Base-by-base conservation (phyloP, 2,329 filamentous ascomycete species). In the Talaromyces sp. region DNA sequence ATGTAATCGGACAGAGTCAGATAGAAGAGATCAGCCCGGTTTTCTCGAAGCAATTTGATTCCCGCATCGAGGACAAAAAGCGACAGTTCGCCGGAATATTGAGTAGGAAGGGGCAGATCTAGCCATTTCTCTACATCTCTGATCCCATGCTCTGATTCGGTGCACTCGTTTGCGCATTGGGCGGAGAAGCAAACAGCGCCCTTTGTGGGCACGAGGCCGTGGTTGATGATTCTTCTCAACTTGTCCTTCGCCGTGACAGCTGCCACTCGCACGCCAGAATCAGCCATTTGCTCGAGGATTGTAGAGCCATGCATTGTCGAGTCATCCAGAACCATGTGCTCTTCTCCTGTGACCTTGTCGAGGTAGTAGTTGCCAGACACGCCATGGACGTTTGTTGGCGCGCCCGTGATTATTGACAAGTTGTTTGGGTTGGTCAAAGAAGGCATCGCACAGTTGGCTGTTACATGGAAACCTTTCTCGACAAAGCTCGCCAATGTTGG, bases 351-450 rank as follows among this genome's bases (percentile, higher is more conserved):
- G 19, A 68, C 63, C 11, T 66, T 67, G 65, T 80, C 78, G 4
- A 80, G 70, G 62, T 74, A 80, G 67, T 74, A 80, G 63, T 80
- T 80, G 0, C 77, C 77, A 2, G 76, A 69, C 54, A 80, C 77
- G 27, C 78, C 78, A 55, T 80, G 78, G 9, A 73, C 67, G 3
- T 70, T 62, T 0, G 77, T 71, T 1, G 77, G 75, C 10, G 68
- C 70, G 4, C 78, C 77, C 1, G 77, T 79, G 65, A 80, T 78
- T 59, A 80, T 80, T 57, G 75, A 78, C 4, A 78, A 70, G 59
- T 80, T 80, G 68, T 80, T 80, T 3, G 78, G 75, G 60, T 80
- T 80, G 11, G 78, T 80, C 61, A 80, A 75, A 0, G 78, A 77
- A 0, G 78, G 78, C 77, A 80, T 80, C 33, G 72, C 71, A 52